Base-by-base conservation (phyloP, 306 rosid species). In the Astragalus membranaceus region DNA sequence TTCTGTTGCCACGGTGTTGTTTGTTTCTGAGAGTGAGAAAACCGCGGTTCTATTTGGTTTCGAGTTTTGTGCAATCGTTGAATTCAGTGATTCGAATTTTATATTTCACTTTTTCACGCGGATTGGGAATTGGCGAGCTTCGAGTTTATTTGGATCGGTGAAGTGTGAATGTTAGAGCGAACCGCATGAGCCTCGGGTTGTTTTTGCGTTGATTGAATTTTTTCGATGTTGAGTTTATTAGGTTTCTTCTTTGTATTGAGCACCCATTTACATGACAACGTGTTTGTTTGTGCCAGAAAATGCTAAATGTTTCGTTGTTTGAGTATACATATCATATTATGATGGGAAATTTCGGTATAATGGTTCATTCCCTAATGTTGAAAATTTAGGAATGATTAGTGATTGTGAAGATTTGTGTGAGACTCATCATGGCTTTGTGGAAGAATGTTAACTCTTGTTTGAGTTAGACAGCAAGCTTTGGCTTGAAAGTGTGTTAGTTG, bases 11-110 rank as follows among this genome's bases (percentile, higher is more conserved):
- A 3, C 43, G 35, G 67, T 51, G 53, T 77, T 44, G 48, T 41
- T 78, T 53, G 29, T 36, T 7, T 32, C 14, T 10, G 39, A 8
- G 52, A 32, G 46, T 32, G 37, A 17, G 41, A 39, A 12, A 70
- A 11, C 48, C 17, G 29, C 30, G 52, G 17, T 4, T 39, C 17
- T 20, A 43, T 67, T 49, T 48, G 48, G 43, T 55, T 76, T 60
- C 3, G 63, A 3, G 32, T 35, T 64, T 57, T 9, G 60, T 69
- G 62, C 52, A 55, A 64, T 78, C 29, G n/a, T 5, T 4, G 43
- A 20, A 67, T 30, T 66, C 11, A 41, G 72, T 20, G 70, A 70
- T 64, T 78, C 7, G 11, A 56, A 69, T 69, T 83, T 60, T 29
- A 78, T 78, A 68, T 80, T 77, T 69, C 17, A 8, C 50, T 50